Base-by-base conservation (phyloP, 495 filamentous ascomycete species). In the Lasiosphaeria ovina region DNA sequence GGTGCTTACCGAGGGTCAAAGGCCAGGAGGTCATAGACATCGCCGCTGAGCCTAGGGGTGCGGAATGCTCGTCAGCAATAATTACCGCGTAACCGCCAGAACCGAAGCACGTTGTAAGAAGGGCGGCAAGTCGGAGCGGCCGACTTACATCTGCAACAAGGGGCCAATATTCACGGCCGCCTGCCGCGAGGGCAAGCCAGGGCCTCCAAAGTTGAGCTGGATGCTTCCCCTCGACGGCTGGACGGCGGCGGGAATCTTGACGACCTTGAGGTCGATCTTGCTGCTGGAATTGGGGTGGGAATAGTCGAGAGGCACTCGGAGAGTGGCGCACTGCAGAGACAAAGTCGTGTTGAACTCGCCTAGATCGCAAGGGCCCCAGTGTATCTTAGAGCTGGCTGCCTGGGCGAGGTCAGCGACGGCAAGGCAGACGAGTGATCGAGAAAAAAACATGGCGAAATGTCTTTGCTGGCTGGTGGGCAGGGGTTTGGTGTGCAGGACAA, bases 151-250 rank as follows among this genome's bases (percentile, higher is more conserved):
- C 44, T 14, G 12, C 12, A 47, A 3, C 12, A 11, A 5, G 11
- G 44, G 8, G 16, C 7, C 63, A 24, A 57, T 35, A 31, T 36
- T 66, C 12, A 65, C 66, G 40, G 75, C 38, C 11, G 61, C 57
- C 8, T 50, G 31, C n/a, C 71, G 65, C 16, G 58, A 65, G 8
- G 55, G 58, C 11, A 59, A 64, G 0, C 77, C 78, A 1, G 77
- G 77, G 1, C 77, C 77, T 3, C 78, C 78, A 62, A 78, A 78
- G 67, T 80, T 78, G 65, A 80, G 62, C 36, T 76, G 62, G 35
- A 81, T 77, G 48, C 69, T 77, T 24, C 77, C 77, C 52, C 71
- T 74, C 3, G 67, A 66, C 0, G 71, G 73, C 40, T 69, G 60
- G 7, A 63, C 57, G 4, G 56, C 34, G n/a, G 78, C 73, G 2